Base-by-base conservation (phyloP, 208 protist genomes). In the Acanthamoeba lenticulata region DNA sequence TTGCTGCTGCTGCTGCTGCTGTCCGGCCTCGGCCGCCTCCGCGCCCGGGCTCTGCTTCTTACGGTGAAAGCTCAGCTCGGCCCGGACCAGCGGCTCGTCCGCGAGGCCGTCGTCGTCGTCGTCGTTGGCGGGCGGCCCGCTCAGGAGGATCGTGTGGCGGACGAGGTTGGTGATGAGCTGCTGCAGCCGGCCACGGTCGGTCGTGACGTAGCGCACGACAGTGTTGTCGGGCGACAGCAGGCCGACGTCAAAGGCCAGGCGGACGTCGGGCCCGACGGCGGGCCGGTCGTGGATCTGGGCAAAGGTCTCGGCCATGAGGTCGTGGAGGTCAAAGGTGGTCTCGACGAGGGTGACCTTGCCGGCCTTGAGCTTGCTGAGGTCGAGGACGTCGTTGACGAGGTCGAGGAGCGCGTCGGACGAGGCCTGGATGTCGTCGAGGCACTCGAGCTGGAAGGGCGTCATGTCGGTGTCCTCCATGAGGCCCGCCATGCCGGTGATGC, bases 401-500 rank as follows among this genome's bases (percentile, higher is more conserved):
- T 15, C 24, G 0, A 93, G 67, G 5, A 93, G 67, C 67, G 47
- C 62, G 38, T 93, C 67, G 7, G 67, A 77, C 44, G 1, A 1
- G 1, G 27, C 45, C 44, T 93, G 44, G 1, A 93, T 93, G 45
- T 65, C 67, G 15, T 24, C 4, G 9, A 93, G 29, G 45, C 49
- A 93, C 42, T 93, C 90, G 0, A 0, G 6, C 38, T 93, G 90
- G 0, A 40, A 6, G 11, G 1, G 15, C 7, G 7, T 93, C 90
- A 93, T 49, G 2, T 57, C 57, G 19, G 95, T 95, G 47, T 95
- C 93, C 9, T 62, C 36, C 17, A 96, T 42, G 5, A 95, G 79
- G 2, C 55, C 47, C 32, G 83, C 90, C 92, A 96, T 95, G 79
- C 95, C 95, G 44, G 90, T 96, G n/a, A 96, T 69, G 38, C 95